phyloP scores from a whole-genome alignment of 768 basidiomycete genomes.

The Mycena venus region DNA sequence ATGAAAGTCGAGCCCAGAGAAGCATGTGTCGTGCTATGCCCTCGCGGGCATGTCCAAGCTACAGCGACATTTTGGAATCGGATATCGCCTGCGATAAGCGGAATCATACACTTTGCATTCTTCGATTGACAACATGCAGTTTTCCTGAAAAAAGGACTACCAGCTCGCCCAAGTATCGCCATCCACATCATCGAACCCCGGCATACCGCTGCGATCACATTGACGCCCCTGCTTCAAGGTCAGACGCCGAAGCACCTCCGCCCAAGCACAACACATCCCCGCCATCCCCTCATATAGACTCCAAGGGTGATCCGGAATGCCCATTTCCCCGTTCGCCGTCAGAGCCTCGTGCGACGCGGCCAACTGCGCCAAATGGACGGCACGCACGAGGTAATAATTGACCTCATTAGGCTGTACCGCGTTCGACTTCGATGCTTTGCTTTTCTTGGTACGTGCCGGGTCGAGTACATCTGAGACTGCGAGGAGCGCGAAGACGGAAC shows the following conservation, averaged over 20 bases:
- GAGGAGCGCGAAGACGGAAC: slow-evolving; percentile 67
- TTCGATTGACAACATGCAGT: neutral
- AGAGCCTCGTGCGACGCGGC: slow-evolving; percentile 52
- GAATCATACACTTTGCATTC: neutral
- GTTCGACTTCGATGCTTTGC: neutral
- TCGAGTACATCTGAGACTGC: slow-evolving; percentile 62
- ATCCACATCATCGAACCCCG: slow-evolving; percentile 56
- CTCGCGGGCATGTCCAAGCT: no score
- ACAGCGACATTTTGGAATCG: no score
- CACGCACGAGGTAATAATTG: slow-evolving; percentile 50
- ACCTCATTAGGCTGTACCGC: neutral
- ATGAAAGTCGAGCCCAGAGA: no score
- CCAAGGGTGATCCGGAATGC: slow-evolving; percentile 63
- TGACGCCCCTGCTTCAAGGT: slow-evolving; percentile 28
- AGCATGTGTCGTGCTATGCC: no score
- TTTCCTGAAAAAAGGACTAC: neutral
- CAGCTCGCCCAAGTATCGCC: slow-evolving; percentile 29
- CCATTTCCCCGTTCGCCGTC: slow-evolving; percentile 56
- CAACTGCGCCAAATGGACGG: slow-evolving; percentile 63
- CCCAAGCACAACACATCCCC: slow-evolving; percentile 72
- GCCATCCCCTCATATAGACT: slow-evolving; percentile 72
- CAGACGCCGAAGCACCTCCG: slow-evolving; percentile 54
- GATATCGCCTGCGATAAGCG: no score
- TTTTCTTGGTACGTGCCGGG: slow-evolving; percentile 8
- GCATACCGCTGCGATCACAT: slow-evolving; percentile 48